These are phyloP conservation scores for Sphaceloma murrayae DNA, from an alignment of 2,329 filamentous ascomycete species.

Conservation along the genomic window DNA sequence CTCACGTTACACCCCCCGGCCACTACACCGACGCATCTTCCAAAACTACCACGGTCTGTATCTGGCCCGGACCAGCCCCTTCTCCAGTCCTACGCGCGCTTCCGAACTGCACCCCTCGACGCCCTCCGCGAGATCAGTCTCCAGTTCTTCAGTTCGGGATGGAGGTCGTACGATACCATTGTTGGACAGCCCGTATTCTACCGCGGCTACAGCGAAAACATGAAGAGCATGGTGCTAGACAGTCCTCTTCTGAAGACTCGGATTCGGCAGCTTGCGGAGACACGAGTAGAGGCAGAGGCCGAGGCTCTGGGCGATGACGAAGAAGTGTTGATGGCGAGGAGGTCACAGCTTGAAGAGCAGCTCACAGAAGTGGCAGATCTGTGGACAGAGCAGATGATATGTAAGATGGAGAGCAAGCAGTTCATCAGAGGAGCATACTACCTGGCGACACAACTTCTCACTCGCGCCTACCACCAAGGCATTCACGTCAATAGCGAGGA, in stretches of 20 bases:
- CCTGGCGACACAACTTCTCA: constrained; percentile 73
- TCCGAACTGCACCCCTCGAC: constrained; percentile 61
- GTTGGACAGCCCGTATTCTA: constrained; percentile 94
- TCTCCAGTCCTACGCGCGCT: constrained; percentile 77
- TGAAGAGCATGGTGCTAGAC: constrained; percentile 67
- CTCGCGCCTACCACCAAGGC: constrained; percentile 87
- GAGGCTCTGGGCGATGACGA: constrained; percentile 35
- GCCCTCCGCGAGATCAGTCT: constrained; percentile 90
- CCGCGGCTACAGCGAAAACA: constrained; percentile 79
- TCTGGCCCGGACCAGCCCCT: constrained; percentile 50
- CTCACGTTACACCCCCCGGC: constrained; percentile 38
- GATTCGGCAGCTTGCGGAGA: constrained; percentile 66
- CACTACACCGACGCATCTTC: constrained; percentile 28
- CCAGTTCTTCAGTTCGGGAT: constrained; percentile 86
- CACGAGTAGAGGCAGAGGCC: constrained; percentile 61
- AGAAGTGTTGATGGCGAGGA: constrained; percentile 56
- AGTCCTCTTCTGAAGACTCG: constrained; percentile 65
- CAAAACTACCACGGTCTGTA: constrained; percentile 12
- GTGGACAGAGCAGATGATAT: constrained; percentile 92
- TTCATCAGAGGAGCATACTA: constrained; percentile 95
- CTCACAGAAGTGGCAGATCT: constrained; percentile 74
- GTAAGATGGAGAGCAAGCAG: constrained; percentile 91
- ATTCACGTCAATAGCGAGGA: constrained; percentile 96
- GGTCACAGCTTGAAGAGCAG: constrained; percentile 57
- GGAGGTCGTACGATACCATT: constrained; percentile 85